Conservation (phyloP, 257 asterid genomes). For the Solanum corneliomulleri region DNA sequence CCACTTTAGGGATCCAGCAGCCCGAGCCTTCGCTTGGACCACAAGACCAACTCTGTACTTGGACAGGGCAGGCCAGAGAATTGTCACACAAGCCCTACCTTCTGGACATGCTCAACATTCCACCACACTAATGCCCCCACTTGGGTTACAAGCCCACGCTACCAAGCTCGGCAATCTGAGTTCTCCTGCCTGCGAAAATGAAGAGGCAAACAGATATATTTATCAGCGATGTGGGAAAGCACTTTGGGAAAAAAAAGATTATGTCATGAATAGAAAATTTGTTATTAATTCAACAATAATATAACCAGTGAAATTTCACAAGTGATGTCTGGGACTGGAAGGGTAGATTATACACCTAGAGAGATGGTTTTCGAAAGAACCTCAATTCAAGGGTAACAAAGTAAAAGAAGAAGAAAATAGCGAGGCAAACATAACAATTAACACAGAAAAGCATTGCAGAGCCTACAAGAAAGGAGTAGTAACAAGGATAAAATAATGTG, state of each 20-base stretch:
- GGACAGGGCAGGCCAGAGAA: neutral
- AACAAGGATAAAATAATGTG: neutral
- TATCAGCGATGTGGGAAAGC: neutral
- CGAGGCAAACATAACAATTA: neutral
- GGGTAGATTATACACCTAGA: neutral
- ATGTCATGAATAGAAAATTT: neutral
- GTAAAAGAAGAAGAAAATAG: neutral
- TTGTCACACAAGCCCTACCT: neutral
- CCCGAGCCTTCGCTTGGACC: neutral
- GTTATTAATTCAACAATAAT: neutral
- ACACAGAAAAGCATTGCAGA: neutral
- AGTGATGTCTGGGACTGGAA: neutral
- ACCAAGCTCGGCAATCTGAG: neutral
- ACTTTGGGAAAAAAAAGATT: neutral
- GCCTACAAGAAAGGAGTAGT: neutral
- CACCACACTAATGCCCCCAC: neutral
- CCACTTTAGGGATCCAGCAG: neutral
- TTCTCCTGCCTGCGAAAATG: neutral
- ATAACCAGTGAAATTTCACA: neutral
- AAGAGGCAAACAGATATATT: neutral
- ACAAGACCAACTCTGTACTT: neutral
- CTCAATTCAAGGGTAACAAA: too few species aligned
- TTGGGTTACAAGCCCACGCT: neutral
- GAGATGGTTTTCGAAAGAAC: neutral
- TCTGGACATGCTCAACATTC: neutral